A percentile compares a stretch with the other conserved stretches of the same genome.
Evolutionary conservation across 805 yeast species (phyloP).

Genomic region (Kuraishia ogatae): DNA sequence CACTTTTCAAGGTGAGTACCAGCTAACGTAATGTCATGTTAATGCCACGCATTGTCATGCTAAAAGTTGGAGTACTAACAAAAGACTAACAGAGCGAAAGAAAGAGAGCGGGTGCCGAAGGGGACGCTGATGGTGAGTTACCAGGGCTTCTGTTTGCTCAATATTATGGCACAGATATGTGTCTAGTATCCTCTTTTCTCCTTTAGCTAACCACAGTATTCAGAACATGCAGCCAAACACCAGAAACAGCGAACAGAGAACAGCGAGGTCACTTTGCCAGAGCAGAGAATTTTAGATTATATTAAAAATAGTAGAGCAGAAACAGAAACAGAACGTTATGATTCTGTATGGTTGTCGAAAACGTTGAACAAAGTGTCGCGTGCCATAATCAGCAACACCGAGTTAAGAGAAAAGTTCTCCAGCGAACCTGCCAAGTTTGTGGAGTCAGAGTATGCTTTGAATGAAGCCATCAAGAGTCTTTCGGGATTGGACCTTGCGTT

Average conservation of each 20-base stretch:
- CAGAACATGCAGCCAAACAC: not conserved
- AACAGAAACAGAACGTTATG: not conserved
- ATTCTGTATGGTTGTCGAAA: not conserved
- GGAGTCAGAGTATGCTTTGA: conserved; percentile 7
- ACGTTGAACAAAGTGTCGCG: not conserved
- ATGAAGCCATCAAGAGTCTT: conserved; percentile 5
- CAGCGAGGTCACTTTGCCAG: not conserved
- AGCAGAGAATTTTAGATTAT: not conserved
- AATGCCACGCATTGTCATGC: not conserved
- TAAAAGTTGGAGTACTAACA: not conserved
- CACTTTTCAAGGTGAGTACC: not conserved
- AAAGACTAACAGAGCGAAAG: not conserved
- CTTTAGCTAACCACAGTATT: not conserved
- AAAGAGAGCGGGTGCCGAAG: not conserved
- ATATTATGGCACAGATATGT: too few species aligned
- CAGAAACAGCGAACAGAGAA: not conserved
- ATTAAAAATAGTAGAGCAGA: not conserved
- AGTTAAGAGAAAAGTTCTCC: conserved; percentile 1
- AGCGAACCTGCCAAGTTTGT: conserved; percentile 4
- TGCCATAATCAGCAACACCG: conserved; percentile 3
- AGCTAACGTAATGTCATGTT: too few species aligned
- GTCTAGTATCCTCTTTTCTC: too few species aligned
- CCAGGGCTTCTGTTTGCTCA: not conserved
- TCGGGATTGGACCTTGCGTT: conserved; percentile 4
- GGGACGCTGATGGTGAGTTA: not conserved